phyloP scores from a whole-genome alignment of 768 basidiomycete genomes.

The Pleurotus tuber-regium region DNA sequence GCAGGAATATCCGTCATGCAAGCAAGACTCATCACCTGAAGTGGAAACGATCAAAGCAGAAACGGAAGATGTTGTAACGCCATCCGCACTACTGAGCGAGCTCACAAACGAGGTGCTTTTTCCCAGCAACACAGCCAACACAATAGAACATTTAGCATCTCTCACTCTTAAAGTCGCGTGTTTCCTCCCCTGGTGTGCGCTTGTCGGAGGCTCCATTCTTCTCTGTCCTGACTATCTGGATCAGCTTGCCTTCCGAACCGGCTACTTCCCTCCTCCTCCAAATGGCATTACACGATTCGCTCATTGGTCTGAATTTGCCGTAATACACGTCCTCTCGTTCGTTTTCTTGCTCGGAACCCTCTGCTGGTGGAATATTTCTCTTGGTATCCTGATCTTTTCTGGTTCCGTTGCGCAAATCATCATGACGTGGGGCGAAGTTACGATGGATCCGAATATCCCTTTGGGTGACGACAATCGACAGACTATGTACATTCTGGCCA shows the following conservation, averaged over 20 bases:
- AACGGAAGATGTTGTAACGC: too few relatives aligned
- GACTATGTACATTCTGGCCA: slow-evolving; percentile 32
- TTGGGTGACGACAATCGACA: slow-evolving; percentile 42
- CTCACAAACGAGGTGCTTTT: background rate
- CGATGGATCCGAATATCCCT: slow-evolving; percentile 28
- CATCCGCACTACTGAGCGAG: too few relatives aligned
- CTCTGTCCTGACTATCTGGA: slow-evolving; percentile 36
- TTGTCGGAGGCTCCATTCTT: slow-evolving; percentile 40
- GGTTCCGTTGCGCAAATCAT: slow-evolving; percentile 26
- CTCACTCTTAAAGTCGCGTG: slow-evolving; percentile 24
- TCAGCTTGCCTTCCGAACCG: slow-evolving; percentile 31
- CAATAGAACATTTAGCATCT: slow-evolving; percentile 13
- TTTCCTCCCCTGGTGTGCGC: slow-evolving; percentile 45
- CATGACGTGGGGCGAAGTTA: slow-evolving; percentile 36
- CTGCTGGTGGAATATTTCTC: slow-evolving; percentile 24
- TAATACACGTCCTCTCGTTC: slow-evolving; percentile 37
- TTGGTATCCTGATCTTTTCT: slow-evolving; percentile 23
- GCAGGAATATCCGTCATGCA: too few relatives aligned
- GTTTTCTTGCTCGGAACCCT: slow-evolving; percentile 25
- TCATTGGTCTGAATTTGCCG: slow-evolving; percentile 36
- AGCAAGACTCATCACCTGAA: too few relatives aligned
- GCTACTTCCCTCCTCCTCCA: slow-evolving; percentile 23
- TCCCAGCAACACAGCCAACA: slow-evolving; percentile 9
- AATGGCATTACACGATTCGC: slow-evolving; percentile 37
- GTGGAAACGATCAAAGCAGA: too few relatives aligned